phyloP scores from a whole-genome alignment of 1,139 yeast species.

The Sugiyamaella paludigena region DNA sequence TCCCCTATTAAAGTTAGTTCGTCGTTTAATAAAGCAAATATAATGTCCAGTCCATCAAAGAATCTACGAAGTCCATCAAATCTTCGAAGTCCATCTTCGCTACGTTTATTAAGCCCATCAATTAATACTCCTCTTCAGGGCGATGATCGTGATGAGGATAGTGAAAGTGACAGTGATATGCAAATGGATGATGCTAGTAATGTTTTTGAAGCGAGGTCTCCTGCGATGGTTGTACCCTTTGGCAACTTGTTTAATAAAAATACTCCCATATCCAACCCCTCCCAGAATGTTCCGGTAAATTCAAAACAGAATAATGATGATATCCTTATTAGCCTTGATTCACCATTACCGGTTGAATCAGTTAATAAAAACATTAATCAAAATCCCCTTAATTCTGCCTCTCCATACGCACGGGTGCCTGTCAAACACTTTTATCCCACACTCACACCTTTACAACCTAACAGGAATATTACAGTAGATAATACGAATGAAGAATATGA shows the following conservation, averaged over 20 bases:
- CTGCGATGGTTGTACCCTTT: slow-evolving; percentile 5
- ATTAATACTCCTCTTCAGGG: neutral
- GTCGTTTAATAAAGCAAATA: neutral
- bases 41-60: neutral
- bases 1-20: slow-evolving; percentile 12
- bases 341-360: slow-evolving; percentile 18
- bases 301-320: slow-evolving; percentile 11
- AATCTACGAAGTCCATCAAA: too few relatives aligned
- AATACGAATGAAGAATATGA: slow-evolving; percentile 14
- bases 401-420: too few relatives aligned
- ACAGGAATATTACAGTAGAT: neutral
- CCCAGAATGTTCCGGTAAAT: too few relatives aligned
- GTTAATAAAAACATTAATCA: neutral
- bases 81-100: too few relatives aligned
- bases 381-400: neutral
- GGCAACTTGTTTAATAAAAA: slow-evolving; percentile 1
- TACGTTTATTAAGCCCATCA: too few relatives aligned
- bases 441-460: neutral
- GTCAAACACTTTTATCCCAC: too few relatives aligned
- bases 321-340: slow-evolving; percentile 22
- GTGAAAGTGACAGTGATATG: slow-evolving; percentile 21
- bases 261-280: slow-evolving; percentile 1
- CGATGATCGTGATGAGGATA: slow-evolving; percentile 2
- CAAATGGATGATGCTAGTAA: slow-evolving; percentile 20
- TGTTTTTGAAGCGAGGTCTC: slow-evolving; percentile 20